Conservation (phyloP, 345 rosid species). For the Lepidium didymum region DNA sequence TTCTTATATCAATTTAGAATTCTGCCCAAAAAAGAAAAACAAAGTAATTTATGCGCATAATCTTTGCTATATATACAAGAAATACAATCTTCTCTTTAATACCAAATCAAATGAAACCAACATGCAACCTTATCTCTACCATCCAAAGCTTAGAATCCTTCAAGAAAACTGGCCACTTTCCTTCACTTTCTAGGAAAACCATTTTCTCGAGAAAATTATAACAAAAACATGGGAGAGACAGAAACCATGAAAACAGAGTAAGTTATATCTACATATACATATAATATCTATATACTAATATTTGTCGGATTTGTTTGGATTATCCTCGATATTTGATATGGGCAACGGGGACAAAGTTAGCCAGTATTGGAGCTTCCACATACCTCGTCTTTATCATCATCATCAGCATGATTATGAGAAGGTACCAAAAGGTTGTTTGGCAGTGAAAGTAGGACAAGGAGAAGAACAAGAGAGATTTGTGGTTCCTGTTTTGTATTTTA, state of each 20-base stretch:
- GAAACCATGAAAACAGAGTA: constrained; percentile 29
- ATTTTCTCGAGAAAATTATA: constrained; percentile 2
- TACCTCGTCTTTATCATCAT: constrained; percentile 22
- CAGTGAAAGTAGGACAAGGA: constrained; percentile 47
- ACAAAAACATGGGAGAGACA: constrained; percentile 23
- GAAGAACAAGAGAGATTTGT: constrained; percentile 52
- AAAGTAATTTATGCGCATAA: neutral
- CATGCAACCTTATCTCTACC: constrained; percentile 9
- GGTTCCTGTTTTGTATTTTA: constrained; percentile 48
- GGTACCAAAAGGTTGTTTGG: constrained; percentile 57
- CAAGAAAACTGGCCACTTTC: constrained; percentile 15
- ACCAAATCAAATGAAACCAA: constrained; percentile 9
- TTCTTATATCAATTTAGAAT: neutral
- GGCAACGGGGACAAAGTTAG: constrained; percentile 13
- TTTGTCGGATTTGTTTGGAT: too few species aligned
- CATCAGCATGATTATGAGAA: constrained; percentile 14
- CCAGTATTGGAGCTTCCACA: constrained; percentile 25
- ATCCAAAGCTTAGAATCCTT: constrained; percentile 9
- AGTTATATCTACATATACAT: neutral
- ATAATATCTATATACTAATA: neutral
- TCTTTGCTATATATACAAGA: constrained; percentile 25
- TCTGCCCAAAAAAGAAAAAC: neutral
- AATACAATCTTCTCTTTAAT: neutral
- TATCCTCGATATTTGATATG: neutral
- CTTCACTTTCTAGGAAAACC: constrained; percentile 16